Evolutionary conservation across 129 eudicot genomes (phyloP), one percentile per base, ranked within the genome.

Genomic region (Flaveria bidentis): DNA sequence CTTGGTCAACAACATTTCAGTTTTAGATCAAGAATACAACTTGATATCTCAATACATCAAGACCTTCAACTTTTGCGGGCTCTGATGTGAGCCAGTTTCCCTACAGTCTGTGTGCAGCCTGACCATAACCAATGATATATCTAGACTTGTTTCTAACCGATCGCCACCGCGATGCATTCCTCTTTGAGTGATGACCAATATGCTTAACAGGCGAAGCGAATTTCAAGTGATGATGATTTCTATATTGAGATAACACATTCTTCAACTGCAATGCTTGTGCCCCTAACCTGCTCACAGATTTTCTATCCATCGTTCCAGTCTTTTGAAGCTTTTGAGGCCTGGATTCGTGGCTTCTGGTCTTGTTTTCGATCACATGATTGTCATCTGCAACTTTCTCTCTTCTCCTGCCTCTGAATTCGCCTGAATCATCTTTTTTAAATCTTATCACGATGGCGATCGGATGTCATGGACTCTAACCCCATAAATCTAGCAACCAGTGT

Each of bases 381-480:
- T 46, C 57, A 28, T 20, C 74, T 5, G 53, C 83, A 67, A 41
- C 36, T 65, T 82, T 80, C 17, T 67, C 87, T 16, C 53, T 67
- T 53, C 61, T 65, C 53, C 66, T 78, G 13, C 41, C 58, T n/a
- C 28, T 84, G 67, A 63, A 16, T 16, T 67, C 80, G 60, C 73
- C 70, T 1, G 64, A 73, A 18, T 81, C 47, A 57, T 36, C 72
- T 44, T 87, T 87, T 85, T 49, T 77, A 23, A 78, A 74, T 71
- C 82, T 83, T 80, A 50, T 76, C 83, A 6, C 50, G 75, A 2
- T 80, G 36, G 36, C 78, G 25, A 14, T 80, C 26, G 81, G 80
- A 77, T 14, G 99, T 96, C 96, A 91, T 81, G 5, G 93, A 78
- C 18, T 94, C 99, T 75, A 94, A 82, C 2, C 99, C 99, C 99